Conservation (phyloP, 2,329 filamentous ascomycete species). For the Paraphoma sp. region DNA sequence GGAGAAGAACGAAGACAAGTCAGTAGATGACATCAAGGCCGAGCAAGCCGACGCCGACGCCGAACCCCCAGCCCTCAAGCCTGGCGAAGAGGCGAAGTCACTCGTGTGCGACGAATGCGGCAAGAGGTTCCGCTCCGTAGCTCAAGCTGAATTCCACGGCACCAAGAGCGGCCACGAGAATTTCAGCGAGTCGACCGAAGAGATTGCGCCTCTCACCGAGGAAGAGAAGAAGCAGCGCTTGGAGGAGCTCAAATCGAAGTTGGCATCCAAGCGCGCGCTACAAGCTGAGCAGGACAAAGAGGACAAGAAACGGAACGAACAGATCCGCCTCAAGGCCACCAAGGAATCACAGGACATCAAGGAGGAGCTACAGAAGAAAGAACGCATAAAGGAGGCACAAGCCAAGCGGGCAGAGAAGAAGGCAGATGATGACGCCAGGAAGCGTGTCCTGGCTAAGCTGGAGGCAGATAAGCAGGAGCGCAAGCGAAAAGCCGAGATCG, state of each 20-base stretch:
- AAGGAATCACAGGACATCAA: conserved; percentile 88
- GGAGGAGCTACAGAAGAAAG: conserved; percentile 85
- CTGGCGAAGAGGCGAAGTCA: conserved; percentile 76
- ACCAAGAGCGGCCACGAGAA: conserved; percentile 88
- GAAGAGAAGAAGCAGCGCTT: conserved; percentile 88
- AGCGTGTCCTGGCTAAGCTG: conserved; percentile 89
- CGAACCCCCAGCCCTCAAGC: conserved; percentile 70
- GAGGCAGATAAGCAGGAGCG: conserved; percentile 93
- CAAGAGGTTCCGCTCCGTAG: conserved; percentile 84
- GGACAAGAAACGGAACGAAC: conserved; percentile 84
- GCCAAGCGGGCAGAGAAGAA: conserved; percentile 87
- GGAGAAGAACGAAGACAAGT: conserved; percentile 86
- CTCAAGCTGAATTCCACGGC: conserved; percentile 88
- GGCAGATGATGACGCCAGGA: conserved; percentile 84
- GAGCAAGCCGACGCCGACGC: conserved; percentile 46
- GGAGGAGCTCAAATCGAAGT: conserved; percentile 73
- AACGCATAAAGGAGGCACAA: conserved; percentile 89
- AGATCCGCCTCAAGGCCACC: conserved; percentile 84
- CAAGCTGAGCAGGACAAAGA: conserved; percentile 77
- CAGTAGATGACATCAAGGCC: conserved; percentile 77
- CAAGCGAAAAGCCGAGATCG: conserved; percentile 80
- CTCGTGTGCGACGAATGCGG: conserved; percentile 94
- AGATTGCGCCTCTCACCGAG: conserved; percentile 87
- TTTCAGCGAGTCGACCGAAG: conserved; percentile 92
- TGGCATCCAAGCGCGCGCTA: conserved; percentile 74